phyloP scores from a whole-genome alignment of 345 rosid genomes.

The Brassica carinata region DNA sequence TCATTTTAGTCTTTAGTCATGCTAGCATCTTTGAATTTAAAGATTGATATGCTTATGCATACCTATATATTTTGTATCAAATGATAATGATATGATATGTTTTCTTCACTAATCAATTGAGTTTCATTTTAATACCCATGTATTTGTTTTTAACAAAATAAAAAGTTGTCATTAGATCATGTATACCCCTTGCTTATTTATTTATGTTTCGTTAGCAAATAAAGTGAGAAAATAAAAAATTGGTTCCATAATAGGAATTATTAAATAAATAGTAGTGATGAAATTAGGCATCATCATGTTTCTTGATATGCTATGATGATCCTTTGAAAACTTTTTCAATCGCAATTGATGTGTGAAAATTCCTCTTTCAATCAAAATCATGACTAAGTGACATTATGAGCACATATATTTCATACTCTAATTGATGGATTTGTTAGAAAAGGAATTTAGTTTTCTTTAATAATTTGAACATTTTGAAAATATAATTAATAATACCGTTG shows the following conservation, averaged over 20 bases:
- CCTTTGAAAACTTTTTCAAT: slow-evolving; percentile 41
- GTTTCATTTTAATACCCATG: not conserved
- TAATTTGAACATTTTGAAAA: not conserved
- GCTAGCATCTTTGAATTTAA: not conserved
- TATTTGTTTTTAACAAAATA: not conserved
- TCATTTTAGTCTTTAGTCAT: not conserved
- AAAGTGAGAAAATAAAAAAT: slow-evolving; percentile 9
- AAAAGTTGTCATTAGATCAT: not conserved
- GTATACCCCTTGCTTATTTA: not conserved
- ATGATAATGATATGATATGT: not conserved
- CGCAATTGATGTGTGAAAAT: slow-evolving; percentile 36
- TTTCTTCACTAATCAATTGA: not conserved
- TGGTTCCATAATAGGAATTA: slow-evolving; percentile 20
- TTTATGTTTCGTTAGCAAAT: slow-evolving; percentile 1
- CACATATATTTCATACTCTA: slow-evolving; percentile 16
- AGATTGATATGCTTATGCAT: slow-evolving; percentile 2
- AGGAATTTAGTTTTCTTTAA: not conserved
- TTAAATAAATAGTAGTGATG: slow-evolving; percentile 34
- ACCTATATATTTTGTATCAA: not conserved
- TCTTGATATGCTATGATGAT: slow-evolving; percentile 38
- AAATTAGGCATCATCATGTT: slow-evolving; percentile 40
- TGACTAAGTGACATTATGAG: slow-evolving; percentile 16
- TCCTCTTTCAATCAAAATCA: slow-evolving; percentile 42
- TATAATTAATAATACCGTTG: not conserved
- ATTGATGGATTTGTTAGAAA: slow-evolving; percentile 19